These are phyloP conservation scores for Ambrosia hybrid DNA, from an alignment of 140 eudicot genomes.

Conservation along the genomic window DNA sequence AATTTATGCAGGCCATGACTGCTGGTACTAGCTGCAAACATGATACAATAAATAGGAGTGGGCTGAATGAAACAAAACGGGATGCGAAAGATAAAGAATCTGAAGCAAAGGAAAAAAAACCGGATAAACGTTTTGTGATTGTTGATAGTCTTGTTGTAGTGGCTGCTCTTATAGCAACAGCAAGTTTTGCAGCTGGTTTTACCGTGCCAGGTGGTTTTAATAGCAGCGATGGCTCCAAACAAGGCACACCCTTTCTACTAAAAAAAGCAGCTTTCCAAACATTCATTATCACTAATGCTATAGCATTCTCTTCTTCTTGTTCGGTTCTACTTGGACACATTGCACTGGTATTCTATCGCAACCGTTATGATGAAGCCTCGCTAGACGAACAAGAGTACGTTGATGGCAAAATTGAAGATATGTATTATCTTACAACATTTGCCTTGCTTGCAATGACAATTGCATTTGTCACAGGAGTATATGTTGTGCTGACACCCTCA, in stretches of 20 bases:
- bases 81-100: too few relatives aligned
- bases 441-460: too few relatives aligned
- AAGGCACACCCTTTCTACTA: conserved; percentile 3
- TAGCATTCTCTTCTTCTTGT: conserved; percentile 16
- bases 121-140: neutral
- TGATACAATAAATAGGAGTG: too few relatives aligned
- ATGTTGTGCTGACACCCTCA: too few relatives aligned
- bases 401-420: too few relatives aligned
- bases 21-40: too few relatives aligned
- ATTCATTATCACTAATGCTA: conserved; percentile 4
- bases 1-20: too few relatives aligned
- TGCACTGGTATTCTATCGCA: neutral
- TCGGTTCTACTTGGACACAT: neutral
- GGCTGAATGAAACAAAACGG: neutral
- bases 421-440: too few relatives aligned
- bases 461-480: too few relatives aligned
- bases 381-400: neutral
- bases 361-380: neutral
- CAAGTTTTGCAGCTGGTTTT: conserved; percentile 21
- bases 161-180: conserved; percentile 15
- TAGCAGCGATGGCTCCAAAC: too few relatives aligned
- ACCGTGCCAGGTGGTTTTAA: conserved; percentile 18
- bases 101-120: neutral
- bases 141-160: conserved; percentile 1
- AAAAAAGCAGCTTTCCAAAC: conserved; percentile 13